A percentile compares a stretch with the other conserved stretches of the same genome.
These are phyloP conservation scores for Suhomyces kunorum DNA, from an alignment of 1,139 yeast species.

Conservation along the genomic window DNA sequence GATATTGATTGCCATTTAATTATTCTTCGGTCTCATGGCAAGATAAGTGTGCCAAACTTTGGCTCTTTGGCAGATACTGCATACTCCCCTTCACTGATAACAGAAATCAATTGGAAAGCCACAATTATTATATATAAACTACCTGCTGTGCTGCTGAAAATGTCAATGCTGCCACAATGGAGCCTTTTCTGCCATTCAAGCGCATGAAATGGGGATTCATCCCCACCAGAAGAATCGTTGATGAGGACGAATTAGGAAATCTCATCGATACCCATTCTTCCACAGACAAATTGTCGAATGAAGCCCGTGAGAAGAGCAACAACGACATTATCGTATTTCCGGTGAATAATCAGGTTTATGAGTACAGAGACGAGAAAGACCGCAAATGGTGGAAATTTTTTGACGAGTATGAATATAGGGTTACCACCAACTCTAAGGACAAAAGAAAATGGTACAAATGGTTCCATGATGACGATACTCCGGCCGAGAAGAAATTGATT, in stretches of 20 bases:
- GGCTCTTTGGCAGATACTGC: neutral
- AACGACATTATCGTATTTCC: neutral
- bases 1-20: too few relatives aligned
- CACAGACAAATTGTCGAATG: neutral
- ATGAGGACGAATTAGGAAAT: slow-evolving; percentile 25
- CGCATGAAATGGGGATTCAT: slow-evolving; percentile 50
- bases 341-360: slow-evolving; percentile 20
- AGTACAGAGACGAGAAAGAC: slow-evolving; percentile 59
- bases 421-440: slow-evolving; percentile 33
- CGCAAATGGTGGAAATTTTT: slow-evolving; percentile 64
- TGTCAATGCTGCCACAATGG: too few relatives aligned
- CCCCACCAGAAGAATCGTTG: slow-evolving; percentile 47
- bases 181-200: slow-evolving; percentile 16
- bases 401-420: slow-evolving; percentile 61
- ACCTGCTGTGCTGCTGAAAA: too few relatives aligned
- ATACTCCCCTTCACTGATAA: neutral
- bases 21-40: too few relatives aligned
- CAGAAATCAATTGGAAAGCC: neutral
- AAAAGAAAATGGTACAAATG: slow-evolving; percentile 58
- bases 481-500: slow-evolving; percentile 54
- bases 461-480: slow-evolving; percentile 57
- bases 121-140: neutral
- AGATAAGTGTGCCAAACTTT: too few relatives aligned
- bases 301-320: neutral
- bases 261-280: neutral